A percentile compares a stretch with the other conserved stretches of the same genome.
phyloP scores from a whole-genome alignment of 2,329 filamentous ascomycete genomes.

The Metarhizium rileyi region DNA sequence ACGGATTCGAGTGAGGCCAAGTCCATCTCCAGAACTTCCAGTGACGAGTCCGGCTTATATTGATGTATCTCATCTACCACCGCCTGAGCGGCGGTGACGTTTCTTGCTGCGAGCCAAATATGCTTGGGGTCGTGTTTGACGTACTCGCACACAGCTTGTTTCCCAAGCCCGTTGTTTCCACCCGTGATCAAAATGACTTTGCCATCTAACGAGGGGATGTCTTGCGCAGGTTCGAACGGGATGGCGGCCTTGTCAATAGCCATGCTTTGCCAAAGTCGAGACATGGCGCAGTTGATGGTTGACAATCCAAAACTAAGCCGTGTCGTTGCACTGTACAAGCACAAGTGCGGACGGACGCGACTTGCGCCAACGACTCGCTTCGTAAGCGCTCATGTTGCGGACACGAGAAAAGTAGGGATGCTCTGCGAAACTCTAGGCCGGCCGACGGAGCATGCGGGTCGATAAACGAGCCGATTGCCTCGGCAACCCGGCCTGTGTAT shows the following conservation, averaged over 20 bases:
- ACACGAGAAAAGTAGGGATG: not conserved
- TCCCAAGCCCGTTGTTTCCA: slow-evolving; percentile 69
- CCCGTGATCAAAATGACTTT: slow-evolving; percentile 76
- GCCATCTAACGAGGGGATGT: slow-evolving; percentile 57
- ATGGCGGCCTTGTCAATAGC: slow-evolving; percentile 1
- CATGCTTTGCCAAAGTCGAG: not conserved
- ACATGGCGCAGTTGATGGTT: not conserved
- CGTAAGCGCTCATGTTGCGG: not conserved
- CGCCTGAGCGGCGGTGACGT: slow-evolving; percentile 24
- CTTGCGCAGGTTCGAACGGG: slow-evolving; percentile 14
- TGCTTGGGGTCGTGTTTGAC: slow-evolving; percentile 11
- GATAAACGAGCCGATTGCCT: not conserved
- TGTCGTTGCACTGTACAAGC: no score
- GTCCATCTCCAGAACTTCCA: slow-evolving; percentile 31
- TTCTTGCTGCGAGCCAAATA: slow-evolving; percentile 22
- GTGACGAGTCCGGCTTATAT: slow-evolving; percentile 10
- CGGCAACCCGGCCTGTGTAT: not conserved
- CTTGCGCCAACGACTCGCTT: no score
- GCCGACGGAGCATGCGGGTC: not conserved
- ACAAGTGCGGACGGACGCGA: no score
- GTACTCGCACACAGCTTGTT: slow-evolving; percentile 27
- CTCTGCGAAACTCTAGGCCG: not conserved
- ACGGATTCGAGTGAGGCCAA: slow-evolving; percentile 34
- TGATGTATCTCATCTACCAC: slow-evolving; percentile 27
- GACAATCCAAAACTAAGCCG: not conserved